A percentile compares a stretch with the other conserved stretches of the same genome.
Conservation (phyloP, 2,329 filamentous ascomycete genomes). For the Aureobasidium leucospermi region DNA sequence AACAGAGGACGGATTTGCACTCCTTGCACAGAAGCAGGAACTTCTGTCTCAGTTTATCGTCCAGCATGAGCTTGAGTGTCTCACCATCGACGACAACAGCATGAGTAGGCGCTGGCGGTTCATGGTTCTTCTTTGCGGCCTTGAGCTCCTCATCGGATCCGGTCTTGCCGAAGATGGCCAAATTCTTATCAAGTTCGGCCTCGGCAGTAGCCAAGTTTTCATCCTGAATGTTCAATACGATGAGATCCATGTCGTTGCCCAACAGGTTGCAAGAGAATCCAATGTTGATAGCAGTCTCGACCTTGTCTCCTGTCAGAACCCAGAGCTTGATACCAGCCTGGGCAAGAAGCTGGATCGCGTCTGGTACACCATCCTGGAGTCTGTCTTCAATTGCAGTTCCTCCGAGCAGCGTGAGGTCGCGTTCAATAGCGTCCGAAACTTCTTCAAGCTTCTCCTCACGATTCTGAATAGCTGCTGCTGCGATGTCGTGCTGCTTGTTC, state of each 20-base stretch:
- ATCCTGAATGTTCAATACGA: conserved; percentile 79
- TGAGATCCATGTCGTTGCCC: conserved; percentile 95
- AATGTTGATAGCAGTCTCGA: conserved; percentile 99
- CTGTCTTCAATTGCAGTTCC: conserved; percentile 97
- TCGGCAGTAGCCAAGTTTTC: conserved; percentile 59
- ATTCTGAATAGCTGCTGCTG: conserved; percentile 73
- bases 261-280: conserved; percentile 97
- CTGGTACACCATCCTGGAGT: conserved; percentile 91
- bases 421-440: conserved; percentile 84
- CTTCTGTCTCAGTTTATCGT: conserved; percentile 77
- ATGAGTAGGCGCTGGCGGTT: conserved; percentile 78
- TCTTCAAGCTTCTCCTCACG: conserved; percentile 90
- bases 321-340: conserved; percentile 96
- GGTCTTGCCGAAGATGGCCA: conserved; percentile 67
- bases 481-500: conserved; percentile 80
- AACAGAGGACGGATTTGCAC: conserved; percentile 93
- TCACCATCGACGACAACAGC: conserved; percentile 94
- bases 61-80: conserved; percentile 78
- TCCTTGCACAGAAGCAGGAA: conserved; percentile 94
- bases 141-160: conserved; percentile 81
- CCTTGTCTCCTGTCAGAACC: conserved; percentile 97
- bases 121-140: conserved; percentile 72
- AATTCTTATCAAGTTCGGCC: conserved; percentile 64
- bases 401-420: conserved; percentile 77
- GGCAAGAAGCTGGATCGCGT: conserved; percentile 84